phyloP scores from a whole-genome alignment of 192 early-diverging fungal species.

The Mortierella alpina region DNA sequence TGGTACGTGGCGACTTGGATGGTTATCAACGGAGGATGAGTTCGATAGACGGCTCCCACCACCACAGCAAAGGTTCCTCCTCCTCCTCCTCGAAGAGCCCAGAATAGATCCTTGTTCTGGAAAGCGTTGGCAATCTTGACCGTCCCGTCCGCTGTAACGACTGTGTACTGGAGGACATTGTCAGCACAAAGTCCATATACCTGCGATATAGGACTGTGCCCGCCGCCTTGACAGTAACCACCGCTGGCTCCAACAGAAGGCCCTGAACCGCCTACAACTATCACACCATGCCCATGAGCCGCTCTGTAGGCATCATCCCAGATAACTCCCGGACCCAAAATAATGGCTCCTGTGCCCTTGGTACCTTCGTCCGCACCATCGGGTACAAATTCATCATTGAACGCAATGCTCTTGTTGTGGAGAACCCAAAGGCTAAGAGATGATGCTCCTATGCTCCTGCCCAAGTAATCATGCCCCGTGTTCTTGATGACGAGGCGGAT shows the following conservation, averaged over 20 bases:
- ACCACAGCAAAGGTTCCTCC: slow-evolving; percentile 50
- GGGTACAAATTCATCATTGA: slow-evolving; percentile 38
- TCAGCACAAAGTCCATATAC: slow-evolving; percentile 62
- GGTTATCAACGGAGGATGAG: slow-evolving; percentile 18
- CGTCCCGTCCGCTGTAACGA: slow-evolving; percentile 63
- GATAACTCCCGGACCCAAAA: slow-evolving; percentile 58
- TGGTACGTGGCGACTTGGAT: not conserved
- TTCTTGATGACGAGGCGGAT: slow-evolving; percentile 66
- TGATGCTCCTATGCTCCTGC: slow-evolving; percentile 56
- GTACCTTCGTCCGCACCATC: slow-evolving; percentile 13
- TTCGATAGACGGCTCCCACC: slow-evolving; percentile 26
- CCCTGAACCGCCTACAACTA: slow-evolving; percentile 43
- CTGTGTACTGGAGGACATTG: slow-evolving; percentile 60
- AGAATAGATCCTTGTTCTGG: slow-evolving; percentile 64
- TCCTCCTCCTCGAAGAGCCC: slow-evolving; percentile 71
- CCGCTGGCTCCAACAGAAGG: slow-evolving; percentile 59
- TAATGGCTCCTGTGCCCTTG: slow-evolving; percentile 14
- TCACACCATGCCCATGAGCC: slow-evolving; percentile 40
- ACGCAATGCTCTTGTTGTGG: slow-evolving; percentile 48
- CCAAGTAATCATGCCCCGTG: slow-evolving; percentile 64
- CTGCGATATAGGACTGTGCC: slow-evolving; percentile 59
- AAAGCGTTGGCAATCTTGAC: slow-evolving; percentile 50
- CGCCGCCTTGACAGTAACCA: slow-evolving; percentile 55
- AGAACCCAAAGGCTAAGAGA: slow-evolving; percentile 61
- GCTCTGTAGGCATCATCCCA: slow-evolving; percentile 50